Evolutionary conservation across 116 monocot species (phyloP).

Genomic region (Trichopus zeylanicus): DNA sequence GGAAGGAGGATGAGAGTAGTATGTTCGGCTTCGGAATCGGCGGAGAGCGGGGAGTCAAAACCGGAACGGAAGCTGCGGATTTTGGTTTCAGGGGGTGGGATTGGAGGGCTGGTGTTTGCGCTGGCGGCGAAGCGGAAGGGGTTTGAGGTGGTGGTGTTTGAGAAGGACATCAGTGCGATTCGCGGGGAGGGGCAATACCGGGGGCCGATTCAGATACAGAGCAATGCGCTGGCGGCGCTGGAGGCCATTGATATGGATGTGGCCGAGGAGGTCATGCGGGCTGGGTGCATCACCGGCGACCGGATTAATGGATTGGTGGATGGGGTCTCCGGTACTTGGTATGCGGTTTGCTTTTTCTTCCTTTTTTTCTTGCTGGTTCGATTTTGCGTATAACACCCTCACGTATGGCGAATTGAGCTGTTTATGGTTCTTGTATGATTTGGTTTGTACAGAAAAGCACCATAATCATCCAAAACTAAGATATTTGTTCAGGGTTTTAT

Average conservation of each 20-base stretch:
- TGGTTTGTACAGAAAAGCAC: no score
- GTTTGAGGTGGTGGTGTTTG: conserved; percentile 90
- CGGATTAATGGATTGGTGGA: conserved; percentile 95
- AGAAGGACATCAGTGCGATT: conserved; percentile 88
- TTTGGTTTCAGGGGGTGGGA: conserved; percentile 87
- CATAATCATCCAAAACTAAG: no score
- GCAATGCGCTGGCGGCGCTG: conserved; percentile 84
- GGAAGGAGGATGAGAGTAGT: neutral
- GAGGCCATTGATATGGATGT: conserved; percentile 81
- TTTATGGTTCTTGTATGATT: no score
- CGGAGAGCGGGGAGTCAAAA: neutral
- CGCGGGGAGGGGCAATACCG: conserved; percentile 98
- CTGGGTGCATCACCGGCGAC: conserved; percentile 87
- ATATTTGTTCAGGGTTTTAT: no score
- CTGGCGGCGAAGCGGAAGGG: conserved; percentile 88
- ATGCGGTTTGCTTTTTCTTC: neutral
- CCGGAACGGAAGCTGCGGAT: conserved; percentile 33
- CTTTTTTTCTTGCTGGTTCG: neutral
- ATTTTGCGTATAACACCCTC: no score
- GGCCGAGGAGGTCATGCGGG: conserved; percentile 82
- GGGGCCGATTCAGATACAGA: conserved; percentile 98
- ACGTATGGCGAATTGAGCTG: no score
- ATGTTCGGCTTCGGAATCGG: neutral
- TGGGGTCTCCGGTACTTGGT: conserved; percentile 83
- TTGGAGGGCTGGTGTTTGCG: conserved; percentile 86